Conservation (phyloP, 2,329 filamentous ascomycete genomes). For the Paracamarosporium sp. region DNA sequence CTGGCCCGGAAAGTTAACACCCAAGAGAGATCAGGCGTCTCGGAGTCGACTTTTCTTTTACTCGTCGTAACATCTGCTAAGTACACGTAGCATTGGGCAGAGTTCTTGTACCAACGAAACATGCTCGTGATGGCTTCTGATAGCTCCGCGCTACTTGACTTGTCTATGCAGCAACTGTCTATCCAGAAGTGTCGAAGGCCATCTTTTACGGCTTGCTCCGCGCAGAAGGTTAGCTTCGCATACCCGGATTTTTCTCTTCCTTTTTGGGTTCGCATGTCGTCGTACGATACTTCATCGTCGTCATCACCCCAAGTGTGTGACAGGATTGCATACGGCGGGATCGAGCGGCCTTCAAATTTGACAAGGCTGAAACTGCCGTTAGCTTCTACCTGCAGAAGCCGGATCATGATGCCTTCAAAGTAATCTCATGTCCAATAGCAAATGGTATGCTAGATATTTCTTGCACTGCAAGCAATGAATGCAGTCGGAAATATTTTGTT, state of each 20-base stretch:
- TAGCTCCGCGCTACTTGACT: too few relatives aligned
- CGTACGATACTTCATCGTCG: constrained; percentile 1
- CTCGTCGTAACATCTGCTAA: neutral
- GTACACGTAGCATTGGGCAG: constrained; percentile 1
- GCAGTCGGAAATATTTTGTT: too few relatives aligned
- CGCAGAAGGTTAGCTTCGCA: neutral
- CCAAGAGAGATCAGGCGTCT: neutral
- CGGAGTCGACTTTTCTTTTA: constrained; percentile 5
- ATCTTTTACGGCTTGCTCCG: neutral
- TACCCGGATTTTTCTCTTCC: neutral
- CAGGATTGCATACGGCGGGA: constrained; percentile 3
- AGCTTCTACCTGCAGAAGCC: neutral
- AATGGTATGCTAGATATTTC: too few relatives aligned
- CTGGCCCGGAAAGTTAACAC: constrained; percentile 4
- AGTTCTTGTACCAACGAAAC: constrained; percentile 4
- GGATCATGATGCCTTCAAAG: too few relatives aligned
- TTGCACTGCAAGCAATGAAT: too few relatives aligned
- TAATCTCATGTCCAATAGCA: too few relatives aligned
- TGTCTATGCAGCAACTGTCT: too few relatives aligned
- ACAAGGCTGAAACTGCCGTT: neutral
- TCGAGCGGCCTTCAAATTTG: neutral
- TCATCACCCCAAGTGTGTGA: constrained; percentile 4
- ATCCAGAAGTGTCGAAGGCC: neutral
- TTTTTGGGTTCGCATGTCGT: neutral
- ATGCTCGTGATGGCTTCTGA: neutral